Base-by-base conservation (phyloP, 495 filamentous ascomycete genomes). In the Aspergillus panamensis region DNA sequence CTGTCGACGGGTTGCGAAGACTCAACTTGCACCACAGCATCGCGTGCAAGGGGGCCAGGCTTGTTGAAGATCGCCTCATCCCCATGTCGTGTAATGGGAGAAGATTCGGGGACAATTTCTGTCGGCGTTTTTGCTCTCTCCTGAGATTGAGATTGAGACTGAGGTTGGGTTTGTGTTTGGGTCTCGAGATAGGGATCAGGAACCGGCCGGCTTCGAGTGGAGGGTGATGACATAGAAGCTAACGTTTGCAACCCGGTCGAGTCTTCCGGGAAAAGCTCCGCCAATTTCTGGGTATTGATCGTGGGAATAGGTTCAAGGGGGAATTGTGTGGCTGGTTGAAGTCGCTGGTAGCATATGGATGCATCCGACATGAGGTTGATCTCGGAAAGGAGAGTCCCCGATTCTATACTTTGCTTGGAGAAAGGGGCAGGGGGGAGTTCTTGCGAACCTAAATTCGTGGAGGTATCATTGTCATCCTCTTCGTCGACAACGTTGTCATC, bases 91-190 rank as follows among this genome's bases (percentile, higher is more conserved):
- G 59, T 58, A 7, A 66, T 42, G 6, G 74, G 74, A 17, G 76
- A 79, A 5, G 76, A 79, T 53, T 77, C 76, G 1, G 74, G 74
- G 29, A 77, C 66, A 13, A 77, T 53, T 30, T 79, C 72, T 17
- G 69, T 67, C 14, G 61, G 51, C 16, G 56, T 51, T 49, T 71
- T 64, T 25, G 64, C 64, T 8, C 33, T 12, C n/a, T 59, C 60
- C 49, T 56, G 64, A 43, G 49, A 55, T 43, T 55, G 45, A 29
- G 33, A 29, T 35, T 65, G 62, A 12, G 50, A 56, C 45, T 73
- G 67, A 12, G 56, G 62, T 50, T 66, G 61, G 12, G 58, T 60
- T 57, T 66, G 68, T 0, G 48, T 65, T 50, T 73, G 69, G 6
- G 43, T 55, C 50, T 25, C 32, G 16, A 60, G 25, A 13, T 30